Conservation (phyloP, 495 filamentous ascomycete species). For the Oidiodendron maius region DNA sequence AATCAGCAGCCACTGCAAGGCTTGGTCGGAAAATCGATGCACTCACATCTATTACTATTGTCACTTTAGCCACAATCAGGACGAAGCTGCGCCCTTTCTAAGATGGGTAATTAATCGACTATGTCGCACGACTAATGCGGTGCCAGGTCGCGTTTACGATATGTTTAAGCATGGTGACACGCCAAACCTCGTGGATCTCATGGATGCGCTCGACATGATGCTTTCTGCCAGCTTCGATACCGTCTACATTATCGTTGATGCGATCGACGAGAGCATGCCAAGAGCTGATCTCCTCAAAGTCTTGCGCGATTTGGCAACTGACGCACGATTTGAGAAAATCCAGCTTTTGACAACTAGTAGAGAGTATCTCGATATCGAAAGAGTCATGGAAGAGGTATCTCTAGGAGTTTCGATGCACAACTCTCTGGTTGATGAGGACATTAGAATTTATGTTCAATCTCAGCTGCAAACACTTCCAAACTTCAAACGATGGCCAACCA, state of each 20-base stretch:
- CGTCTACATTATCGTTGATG: constrained; percentile 28
- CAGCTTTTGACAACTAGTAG: constrained; percentile 35
- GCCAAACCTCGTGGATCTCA: not conserved
- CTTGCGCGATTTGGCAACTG: constrained; percentile 3
- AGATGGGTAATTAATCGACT: constrained; percentile 19
- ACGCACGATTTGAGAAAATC: constrained; percentile 26
- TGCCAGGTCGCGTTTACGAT: constrained; percentile 1
- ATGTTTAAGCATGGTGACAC: not conserved
- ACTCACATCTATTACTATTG: constrained; percentile 22
- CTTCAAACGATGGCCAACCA: too few species aligned
- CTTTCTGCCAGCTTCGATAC: constrained; percentile 10
- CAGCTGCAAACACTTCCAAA: too few species aligned
- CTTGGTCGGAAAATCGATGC: too few species aligned
- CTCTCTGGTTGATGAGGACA: too few species aligned
- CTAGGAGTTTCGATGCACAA: too few species aligned
- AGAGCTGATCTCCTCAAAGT: constrained; percentile 6
- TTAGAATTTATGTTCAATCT: too few species aligned
- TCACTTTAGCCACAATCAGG: constrained; percentile 19
- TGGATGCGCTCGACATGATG: not conserved
- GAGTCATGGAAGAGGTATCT: too few species aligned
- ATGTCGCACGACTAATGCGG: constrained; percentile 9
- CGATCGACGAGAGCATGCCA: constrained; percentile 18
- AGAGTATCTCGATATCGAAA: constrained; percentile 31
- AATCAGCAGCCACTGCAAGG: too few species aligned
- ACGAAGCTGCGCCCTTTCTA: constrained; percentile 17